phyloP scores from a whole-genome alignment of 2,329 filamentous ascomycete genomes.

The Dothidotthia symphoricarpi region DNA sequence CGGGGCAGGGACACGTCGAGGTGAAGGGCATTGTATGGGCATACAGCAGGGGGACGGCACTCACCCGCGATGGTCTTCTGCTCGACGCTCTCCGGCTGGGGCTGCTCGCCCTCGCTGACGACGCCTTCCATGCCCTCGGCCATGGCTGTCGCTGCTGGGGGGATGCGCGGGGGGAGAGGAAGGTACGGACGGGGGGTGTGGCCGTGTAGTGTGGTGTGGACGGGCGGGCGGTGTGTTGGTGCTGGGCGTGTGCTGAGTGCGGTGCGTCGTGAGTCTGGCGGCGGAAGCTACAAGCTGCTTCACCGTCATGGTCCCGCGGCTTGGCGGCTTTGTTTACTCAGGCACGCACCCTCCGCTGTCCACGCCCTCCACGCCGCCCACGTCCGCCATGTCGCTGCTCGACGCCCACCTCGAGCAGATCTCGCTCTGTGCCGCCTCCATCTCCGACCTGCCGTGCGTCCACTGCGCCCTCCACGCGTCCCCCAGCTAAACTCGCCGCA shows the following conservation, averaged over 20 bases:
- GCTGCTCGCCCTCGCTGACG: constrained; percentile 44
- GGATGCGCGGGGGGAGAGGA: constrained; percentile 8
- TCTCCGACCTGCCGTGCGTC: constrained; percentile 47
- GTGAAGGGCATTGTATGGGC: constrained; percentile 23
- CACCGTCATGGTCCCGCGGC: constrained; percentile 8
- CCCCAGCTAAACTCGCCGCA: constrained; percentile 42
- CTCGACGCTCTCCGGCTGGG: constrained; percentile 42
- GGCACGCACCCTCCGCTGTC: too few species aligned
- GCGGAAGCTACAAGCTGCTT: constrained; percentile 16
- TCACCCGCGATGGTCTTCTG: constrained; percentile 43
- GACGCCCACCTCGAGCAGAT: constrained; percentile 53
- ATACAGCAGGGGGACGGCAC: constrained; percentile 14
- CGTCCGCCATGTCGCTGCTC: constrained; percentile 43
- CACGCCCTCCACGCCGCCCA: too few species aligned
- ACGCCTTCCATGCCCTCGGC: constrained; percentile 53
- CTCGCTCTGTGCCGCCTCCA: constrained; percentile 49
- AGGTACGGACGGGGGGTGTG: constrained; percentile 13
- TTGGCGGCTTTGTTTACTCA: constrained; percentile 14
- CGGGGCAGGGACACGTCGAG: constrained; percentile 23
- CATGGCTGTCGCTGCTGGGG: constrained; percentile 38
- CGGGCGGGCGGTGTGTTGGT: constrained; percentile 14
- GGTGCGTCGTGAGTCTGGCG: constrained; percentile 11
- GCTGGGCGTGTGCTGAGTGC: constrained; percentile 20
- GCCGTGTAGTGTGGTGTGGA: constrained; percentile 8
- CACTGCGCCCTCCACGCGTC: neutral